Conservation (phyloP, 2,329 filamentous ascomycete species). For the Rosellinia necatrix region DNA sequence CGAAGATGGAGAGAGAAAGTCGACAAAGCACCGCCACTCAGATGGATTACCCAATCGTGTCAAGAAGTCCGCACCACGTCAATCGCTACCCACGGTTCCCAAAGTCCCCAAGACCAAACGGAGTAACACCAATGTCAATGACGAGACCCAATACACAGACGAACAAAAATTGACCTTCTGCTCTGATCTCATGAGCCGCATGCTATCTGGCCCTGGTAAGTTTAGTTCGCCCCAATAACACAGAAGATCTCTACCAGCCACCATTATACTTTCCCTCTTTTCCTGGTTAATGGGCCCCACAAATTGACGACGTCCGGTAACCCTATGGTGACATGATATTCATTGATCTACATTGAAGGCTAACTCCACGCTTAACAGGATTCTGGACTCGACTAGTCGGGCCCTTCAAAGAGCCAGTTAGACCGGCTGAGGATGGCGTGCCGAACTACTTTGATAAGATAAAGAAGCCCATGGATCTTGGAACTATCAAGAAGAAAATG, state of each 20-base stretch:
- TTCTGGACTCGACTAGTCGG: conserved; percentile 70
- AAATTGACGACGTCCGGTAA: neutral
- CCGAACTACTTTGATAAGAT: conserved; percentile 66
- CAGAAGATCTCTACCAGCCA: neutral
- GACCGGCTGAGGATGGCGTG: conserved; percentile 60
- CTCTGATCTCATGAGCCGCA: conserved; percentile 59
- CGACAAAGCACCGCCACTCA: conserved; percentile 48
- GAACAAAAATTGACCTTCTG: conserved; percentile 62
- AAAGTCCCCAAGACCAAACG: conserved; percentile 42
- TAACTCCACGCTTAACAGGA: conserved; percentile 45
- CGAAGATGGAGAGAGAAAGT: conserved; percentile 45
- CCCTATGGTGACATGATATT: neutral
- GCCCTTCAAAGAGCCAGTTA: conserved; percentile 64
- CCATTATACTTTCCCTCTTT: neutral
- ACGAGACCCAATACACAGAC: conserved; percentile 41
- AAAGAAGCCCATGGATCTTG: conserved; percentile 65
- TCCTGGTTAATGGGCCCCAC: neutral
- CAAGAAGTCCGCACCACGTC: conserved; percentile 38
- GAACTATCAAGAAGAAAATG: conserved; percentile 65
- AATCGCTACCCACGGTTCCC: conserved; percentile 37
- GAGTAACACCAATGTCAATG: conserved; percentile 32
- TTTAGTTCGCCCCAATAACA: neutral
- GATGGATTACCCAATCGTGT: conserved; percentile 38
- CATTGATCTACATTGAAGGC: neutral
- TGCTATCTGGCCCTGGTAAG: conserved; percentile 65